Percentiles rank a stretch among this genome's conserved stretches.
Evolutionary conservation across 768 basidiomycete genomes (phyloP).

Genomic region (Leccinum disarticulatum): DNA sequence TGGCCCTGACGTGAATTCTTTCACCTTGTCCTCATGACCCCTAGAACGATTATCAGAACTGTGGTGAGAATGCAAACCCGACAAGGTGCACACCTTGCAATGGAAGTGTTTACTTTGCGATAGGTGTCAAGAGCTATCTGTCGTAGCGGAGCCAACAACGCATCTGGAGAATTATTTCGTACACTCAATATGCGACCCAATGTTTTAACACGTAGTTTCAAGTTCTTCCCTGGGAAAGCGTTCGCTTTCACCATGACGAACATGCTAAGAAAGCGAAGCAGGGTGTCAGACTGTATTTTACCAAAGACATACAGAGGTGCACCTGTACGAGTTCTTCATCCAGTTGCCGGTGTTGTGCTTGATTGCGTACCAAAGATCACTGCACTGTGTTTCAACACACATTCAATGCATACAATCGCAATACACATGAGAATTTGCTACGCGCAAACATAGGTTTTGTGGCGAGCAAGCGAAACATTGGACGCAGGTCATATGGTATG

Average conservation of each 20-base stretch:
- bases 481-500: constrained; percentile 31
- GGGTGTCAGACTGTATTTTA: not conserved
- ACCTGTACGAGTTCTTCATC: constrained; percentile 39
- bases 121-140: constrained; percentile 38
- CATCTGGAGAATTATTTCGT: constrained; percentile 24
- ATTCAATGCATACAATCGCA: not conserved
- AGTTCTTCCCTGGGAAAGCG: constrained; percentile 35
- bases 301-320: not conserved
- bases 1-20: constrained; percentile 30
- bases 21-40: constrained; percentile 34
- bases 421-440: constrained; percentile 26
- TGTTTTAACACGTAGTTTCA: constrained; percentile 21
- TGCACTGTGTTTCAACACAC: constrained; percentile 4
- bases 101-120: constrained; percentile 35
- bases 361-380: constrained; percentile 32
- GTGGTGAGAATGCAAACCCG: not conserved
- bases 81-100: constrained; percentile 36
- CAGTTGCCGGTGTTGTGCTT: constrained; percentile 33
- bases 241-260: constrained; percentile 34
- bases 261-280: constrained; percentile 28
- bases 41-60: constrained; percentile 3
- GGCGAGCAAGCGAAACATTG: constrained; percentile 19
- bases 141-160: constrained; percentile 39
- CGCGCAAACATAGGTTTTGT: constrained; percentile 15
- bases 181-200: constrained; percentile 29